phyloP scores from a whole-genome alignment of 345 rosid species.

The Pugionium dolabratum region DNA sequence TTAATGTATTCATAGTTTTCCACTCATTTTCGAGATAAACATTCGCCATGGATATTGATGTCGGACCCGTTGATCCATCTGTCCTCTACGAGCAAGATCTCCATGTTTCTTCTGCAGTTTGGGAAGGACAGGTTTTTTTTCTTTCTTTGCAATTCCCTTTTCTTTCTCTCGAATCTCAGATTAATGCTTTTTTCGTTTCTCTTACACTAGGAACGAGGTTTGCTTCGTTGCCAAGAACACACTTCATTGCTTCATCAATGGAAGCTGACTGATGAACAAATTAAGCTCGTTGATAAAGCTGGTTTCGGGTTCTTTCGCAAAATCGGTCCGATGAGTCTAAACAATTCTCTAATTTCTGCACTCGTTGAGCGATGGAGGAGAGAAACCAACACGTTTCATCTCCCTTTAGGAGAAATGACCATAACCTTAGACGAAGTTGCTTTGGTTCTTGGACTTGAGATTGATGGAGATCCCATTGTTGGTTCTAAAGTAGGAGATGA shows the following conservation, averaged over 20 bases:
- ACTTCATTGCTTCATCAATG: slow-evolving; percentile 68
- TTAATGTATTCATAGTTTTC: neutral
- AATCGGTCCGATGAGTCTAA: slow-evolving; percentile 70
- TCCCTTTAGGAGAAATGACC: slow-evolving; percentile 67
- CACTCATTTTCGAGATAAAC: neutral
- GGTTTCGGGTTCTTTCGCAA: slow-evolving; percentile 63
- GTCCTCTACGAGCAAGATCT: slow-evolving; percentile 42
- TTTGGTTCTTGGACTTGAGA: slow-evolving; percentile 61
- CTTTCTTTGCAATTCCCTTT: neutral
- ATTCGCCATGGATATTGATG: slow-evolving; percentile 39
- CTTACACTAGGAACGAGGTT: slow-evolving; percentile 53
- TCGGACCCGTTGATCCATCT: slow-evolving; percentile 47
- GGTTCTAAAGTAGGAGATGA: slow-evolving; percentile 51
- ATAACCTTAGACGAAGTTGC: slow-evolving; percentile 63
- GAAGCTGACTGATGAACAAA: slow-evolving; percentile 58
- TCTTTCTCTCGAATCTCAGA: neutral
- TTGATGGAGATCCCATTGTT: slow-evolving; percentile 72
- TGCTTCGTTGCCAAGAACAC: slow-evolving; percentile 79
- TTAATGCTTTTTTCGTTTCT: too few relatives aligned
- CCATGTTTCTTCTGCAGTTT: slow-evolving; percentile 44
- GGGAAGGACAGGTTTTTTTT: slow-evolving; percentile 44
- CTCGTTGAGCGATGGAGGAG: slow-evolving; percentile 78
- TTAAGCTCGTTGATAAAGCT: slow-evolving; percentile 64
- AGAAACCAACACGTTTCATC: slow-evolving; percentile 71
- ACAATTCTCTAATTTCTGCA: slow-evolving; percentile 67